Conservation (phyloP, 2,329 filamentous ascomycete species). For the Fusarium heterosporum region DNA sequence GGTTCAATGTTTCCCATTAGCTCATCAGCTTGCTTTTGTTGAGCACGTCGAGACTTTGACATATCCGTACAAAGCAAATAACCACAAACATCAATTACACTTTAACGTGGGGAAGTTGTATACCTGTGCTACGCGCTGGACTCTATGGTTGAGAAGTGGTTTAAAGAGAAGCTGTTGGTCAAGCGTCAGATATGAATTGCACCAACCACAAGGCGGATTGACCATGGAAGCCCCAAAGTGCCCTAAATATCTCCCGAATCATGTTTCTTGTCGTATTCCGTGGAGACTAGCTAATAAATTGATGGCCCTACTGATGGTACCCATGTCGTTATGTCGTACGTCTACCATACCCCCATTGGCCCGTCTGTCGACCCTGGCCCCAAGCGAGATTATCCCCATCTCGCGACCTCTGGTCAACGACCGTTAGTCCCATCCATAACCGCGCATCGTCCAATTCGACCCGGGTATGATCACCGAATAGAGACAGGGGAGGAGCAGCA, state of each 20-base stretch:
- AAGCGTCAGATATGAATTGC: slow-evolving; percentile 4
- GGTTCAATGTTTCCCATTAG: slow-evolving; percentile 17
- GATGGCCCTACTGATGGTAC: slow-evolving; percentile 18
- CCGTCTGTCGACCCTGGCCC: slow-evolving; percentile 21
- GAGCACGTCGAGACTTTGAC: slow-evolving; percentile 4
- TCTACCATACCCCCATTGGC: slow-evolving; percentile 42
- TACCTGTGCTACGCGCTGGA: slow-evolving; percentile 11
- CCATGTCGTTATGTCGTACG: slow-evolving; percentile 44
- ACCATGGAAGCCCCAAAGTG: not conserved
- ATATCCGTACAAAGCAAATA: slow-evolving; percentile 7
- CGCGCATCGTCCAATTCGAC: slow-evolving; percentile 34
- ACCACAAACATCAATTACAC: not conserved
- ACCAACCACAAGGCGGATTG: slow-evolving; percentile 19
- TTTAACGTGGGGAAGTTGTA: not conserved
- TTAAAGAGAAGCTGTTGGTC: slow-evolving; percentile 19
- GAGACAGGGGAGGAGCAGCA: slow-evolving; percentile 13
- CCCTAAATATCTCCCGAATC: slow-evolving; percentile 33
- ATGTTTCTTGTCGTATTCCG: slow-evolving; percentile 42
- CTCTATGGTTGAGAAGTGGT: slow-evolving; percentile 6
- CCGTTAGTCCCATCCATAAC: slow-evolving; percentile 34
- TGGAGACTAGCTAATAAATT: slow-evolving; percentile 30
- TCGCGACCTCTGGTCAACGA: slow-evolving; percentile 36
- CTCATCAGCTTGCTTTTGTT: slow-evolving; percentile 31
- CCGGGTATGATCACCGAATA: slow-evolving; percentile 27
- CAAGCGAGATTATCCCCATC: slow-evolving; percentile 50